A percentile compares a stretch with the other conserved stretches of the same genome.
These are phyloP conservation scores for Trichophyton rubrum DNA, from an alignment of 2,329 filamentous ascomycete species.

Conservation along the genomic window DNA sequence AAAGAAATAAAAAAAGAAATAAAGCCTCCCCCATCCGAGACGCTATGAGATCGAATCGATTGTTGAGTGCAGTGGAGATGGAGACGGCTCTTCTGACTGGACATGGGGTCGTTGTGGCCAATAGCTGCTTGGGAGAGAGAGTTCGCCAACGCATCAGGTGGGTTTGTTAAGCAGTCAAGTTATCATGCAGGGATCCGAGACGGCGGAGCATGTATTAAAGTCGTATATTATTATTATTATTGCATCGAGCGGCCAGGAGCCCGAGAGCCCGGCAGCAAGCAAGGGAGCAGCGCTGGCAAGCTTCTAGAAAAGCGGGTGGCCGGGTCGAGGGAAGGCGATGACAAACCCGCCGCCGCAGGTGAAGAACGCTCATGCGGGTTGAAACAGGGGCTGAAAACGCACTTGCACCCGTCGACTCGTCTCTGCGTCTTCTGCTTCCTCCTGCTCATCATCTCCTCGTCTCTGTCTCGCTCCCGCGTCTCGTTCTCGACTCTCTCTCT, in stretches of 20 bases:
- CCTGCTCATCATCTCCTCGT: neutral
- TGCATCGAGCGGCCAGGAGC: neutral
- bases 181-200: neutral
- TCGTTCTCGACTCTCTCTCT: too few species aligned
- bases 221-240: too few species aligned
- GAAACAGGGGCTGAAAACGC: neutral
- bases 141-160: slow-evolving; percentile 3
- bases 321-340: slow-evolving; percentile 2
- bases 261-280: neutral
- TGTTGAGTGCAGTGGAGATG: neutral
- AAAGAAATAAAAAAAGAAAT: neutral
- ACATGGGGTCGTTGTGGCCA: neutral
- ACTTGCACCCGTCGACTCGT: too few species aligned
- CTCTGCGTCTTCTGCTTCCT: neutral
- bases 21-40: neutral
- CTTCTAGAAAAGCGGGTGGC: slow-evolving; percentile 4
- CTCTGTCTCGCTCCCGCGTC: neutral
- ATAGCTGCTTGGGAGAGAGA: neutral
- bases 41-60: neutral
- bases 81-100: neutral
- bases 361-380: neutral
- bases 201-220: neutral
- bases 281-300: neutral
- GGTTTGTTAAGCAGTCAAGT: neutral
- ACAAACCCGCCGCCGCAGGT: neutral